Percentiles rank a stretch among this genome's conserved stretches.
Conservation (phyloP, 306 rosid genomes). For the Rosa chinensis region DNA sequence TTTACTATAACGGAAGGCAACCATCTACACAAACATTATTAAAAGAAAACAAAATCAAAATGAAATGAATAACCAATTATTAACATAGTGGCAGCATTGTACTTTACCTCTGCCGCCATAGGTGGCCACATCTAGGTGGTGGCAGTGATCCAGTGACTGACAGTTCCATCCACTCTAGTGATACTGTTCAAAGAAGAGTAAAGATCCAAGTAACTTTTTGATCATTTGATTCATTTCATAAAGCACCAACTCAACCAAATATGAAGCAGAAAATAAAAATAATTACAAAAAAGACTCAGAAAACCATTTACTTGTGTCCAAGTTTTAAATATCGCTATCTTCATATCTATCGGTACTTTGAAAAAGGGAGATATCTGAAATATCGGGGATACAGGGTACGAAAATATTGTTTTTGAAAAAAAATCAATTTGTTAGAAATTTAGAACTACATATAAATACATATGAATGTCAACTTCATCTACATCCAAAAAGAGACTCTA, state of each 20-base stretch:
- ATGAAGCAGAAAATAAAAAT: conserved; percentile 1
- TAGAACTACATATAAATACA: no score
- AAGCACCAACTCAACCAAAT: neutral
- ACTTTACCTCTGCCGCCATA: conserved; percentile 92
- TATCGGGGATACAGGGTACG: no score
- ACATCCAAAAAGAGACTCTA: no score
- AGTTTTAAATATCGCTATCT: no score
- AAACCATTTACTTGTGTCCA: conserved; percentile 68
- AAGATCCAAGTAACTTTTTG: conserved; percentile 17
- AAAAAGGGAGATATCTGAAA: no score
- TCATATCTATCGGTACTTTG: no score
- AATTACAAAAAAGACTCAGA: conserved; percentile 16
- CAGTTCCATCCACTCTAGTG: conserved; percentile 93
- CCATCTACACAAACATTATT: neutral
- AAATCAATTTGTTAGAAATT: no score
- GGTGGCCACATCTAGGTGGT: conserved; percentile 93
- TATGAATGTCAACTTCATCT: no score
- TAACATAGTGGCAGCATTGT: conserved; percentile 22
- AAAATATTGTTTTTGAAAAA: no score
- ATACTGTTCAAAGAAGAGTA: conserved; percentile 49
- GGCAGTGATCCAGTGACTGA: conserved; percentile 78
- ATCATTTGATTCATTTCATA: conserved; percentile 9
- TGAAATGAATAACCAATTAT: conserved; percentile 14
- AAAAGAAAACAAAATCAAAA: neutral
- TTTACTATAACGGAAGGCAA: neutral